Evolutionary conservation across 805 yeast genomes (phyloP), one percentile per base, ranked within the genome.

Genomic region (Tetrapisispora taiwanensis): DNA sequence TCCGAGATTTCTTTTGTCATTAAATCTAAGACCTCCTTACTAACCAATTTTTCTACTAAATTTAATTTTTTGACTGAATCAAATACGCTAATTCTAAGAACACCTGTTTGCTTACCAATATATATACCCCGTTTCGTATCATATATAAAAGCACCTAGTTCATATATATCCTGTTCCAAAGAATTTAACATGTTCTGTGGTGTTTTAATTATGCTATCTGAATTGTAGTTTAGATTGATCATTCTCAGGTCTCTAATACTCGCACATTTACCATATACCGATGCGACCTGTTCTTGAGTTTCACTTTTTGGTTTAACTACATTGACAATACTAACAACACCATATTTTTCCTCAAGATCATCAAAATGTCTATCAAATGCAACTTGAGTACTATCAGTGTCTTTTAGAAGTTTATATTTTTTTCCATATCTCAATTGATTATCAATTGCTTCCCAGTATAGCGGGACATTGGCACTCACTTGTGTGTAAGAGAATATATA

Each of bases 11-110:
- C 73, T 12, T 52, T 47, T 17, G 68, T 53, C 7, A 68, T 66
- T 33, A 59, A 44, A 18, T 65, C 67, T 31, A 92, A 56, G 2
- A 86, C 84, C 43, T 79, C 81, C 50, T 74, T 74, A 28, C 89
- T 81, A 2, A 90, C 72, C 9, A 88, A 81, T 64, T 84, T 54
- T 39, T 66, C 68, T 6, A 92, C 78, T 48, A 86, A 71, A 52
- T 87, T 87, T 4, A 95, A 85, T 51, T 95, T 73, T 55, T 87
- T 96, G 46, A 90, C 70, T 49, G 96, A 86, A 60, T 85, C 95
- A 50, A 92, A 73, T 50, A 97, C 85, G 62, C 92, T 89, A 13
- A 89, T 79, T 48, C 97, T 68, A 56, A 92, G 83, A 4, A 88
- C 82, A 31, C 99, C 99, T 39, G 84, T 78, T 60, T 92, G 99